Percentiles rank a stretch among this genome's conserved stretches.
Conservation (phyloP, 164 flowering plant species). For the Stephania japonica region DNA sequence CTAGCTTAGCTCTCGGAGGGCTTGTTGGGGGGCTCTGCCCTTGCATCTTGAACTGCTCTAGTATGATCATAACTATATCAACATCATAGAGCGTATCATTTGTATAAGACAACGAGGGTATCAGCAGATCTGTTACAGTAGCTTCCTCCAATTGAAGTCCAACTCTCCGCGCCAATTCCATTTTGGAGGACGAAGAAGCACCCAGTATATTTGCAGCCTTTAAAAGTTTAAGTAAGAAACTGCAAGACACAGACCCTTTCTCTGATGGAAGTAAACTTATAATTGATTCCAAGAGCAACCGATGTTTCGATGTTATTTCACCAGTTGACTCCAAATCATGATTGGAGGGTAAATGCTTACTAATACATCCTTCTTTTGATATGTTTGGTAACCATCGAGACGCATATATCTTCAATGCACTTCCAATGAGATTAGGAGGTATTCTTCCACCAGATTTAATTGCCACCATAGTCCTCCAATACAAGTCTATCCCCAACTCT, state of each 20-base stretch:
- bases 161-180: slow-evolving; percentile 72
- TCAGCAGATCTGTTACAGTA: slow-evolving; percentile 57
- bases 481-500: slow-evolving; percentile 70
- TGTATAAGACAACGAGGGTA: slow-evolving; percentile 50
- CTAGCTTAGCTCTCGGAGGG: slow-evolving; percentile 48
- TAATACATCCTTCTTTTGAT: slow-evolving; percentile 31
- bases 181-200: slow-evolving; percentile 67
- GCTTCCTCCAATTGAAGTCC: slow-evolving; percentile 91
- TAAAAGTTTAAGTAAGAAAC: slow-evolving; percentile 71
- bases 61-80: slow-evolving; percentile 58
- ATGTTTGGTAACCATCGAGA: slow-evolving; percentile 70
- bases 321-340: slow-evolving; percentile 32
- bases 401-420: slow-evolving; percentile 74
- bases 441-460: slow-evolving; percentile 65
- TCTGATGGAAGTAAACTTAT: slow-evolving; percentile 77
- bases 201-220: slow-evolving; percentile 69
- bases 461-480: slow-evolving; percentile 73
- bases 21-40: slow-evolving; percentile 88
- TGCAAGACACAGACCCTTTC: slow-evolving; percentile 67
- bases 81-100: slow-evolving; percentile 57
- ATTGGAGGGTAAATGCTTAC: slow-evolving; percentile 25
- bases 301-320: slow-evolving; percentile 43
- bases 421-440: slow-evolving; percentile 60
- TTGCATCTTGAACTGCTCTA: slow-evolving; percentile 79
- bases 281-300: slow-evolving; percentile 76